Conservation (phyloP, 2,329 filamentous ascomycete genomes). For the Aspergillus pseudoglaucus region DNA sequence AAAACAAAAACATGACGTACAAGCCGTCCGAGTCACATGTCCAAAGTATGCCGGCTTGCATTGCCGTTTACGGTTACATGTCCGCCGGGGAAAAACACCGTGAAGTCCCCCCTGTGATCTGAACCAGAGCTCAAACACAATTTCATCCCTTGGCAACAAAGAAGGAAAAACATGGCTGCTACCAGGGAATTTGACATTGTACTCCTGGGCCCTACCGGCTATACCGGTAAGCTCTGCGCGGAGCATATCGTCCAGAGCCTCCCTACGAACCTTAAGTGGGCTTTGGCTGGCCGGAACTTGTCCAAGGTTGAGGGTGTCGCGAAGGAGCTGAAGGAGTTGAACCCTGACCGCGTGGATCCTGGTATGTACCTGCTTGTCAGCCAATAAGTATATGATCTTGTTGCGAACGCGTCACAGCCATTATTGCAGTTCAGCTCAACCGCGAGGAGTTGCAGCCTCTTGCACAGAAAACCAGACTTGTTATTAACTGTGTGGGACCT, state of each 20-base stretch:
- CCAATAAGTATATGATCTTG: neutral
- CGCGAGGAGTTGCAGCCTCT: conserved; percentile 46
- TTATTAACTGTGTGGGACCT: conserved; percentile 58
- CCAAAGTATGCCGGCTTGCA: no score
- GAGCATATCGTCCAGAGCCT: conserved; percentile 66
- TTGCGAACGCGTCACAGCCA: conserved; percentile 24
- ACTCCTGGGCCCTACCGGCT: conserved; percentile 66
- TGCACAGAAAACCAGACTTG: conserved; percentile 49
- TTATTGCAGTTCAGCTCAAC: conserved; percentile 44
- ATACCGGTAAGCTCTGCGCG: conserved; percentile 71
- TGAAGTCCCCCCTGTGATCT: no score
- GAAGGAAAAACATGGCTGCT: conserved; percentile 29
- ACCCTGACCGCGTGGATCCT: conserved; percentile 64
- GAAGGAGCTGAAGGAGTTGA: conserved; percentile 58
- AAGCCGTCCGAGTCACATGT: no score
- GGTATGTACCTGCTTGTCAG: conserved; percentile 42
- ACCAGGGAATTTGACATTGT: conserved; percentile 57
- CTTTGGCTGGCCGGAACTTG: conserved; percentile 73
- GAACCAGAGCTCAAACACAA: neutral
- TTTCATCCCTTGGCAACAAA: neutral
- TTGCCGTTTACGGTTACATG: no score
- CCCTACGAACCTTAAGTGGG: conserved; percentile 78
- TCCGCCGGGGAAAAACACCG: no score
- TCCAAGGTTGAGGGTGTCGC: conserved; percentile 66
- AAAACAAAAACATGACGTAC: no score